phyloP scores from a whole-genome alignment of 805 yeast genomes.

The Dipodascus geniculatus region DNA sequence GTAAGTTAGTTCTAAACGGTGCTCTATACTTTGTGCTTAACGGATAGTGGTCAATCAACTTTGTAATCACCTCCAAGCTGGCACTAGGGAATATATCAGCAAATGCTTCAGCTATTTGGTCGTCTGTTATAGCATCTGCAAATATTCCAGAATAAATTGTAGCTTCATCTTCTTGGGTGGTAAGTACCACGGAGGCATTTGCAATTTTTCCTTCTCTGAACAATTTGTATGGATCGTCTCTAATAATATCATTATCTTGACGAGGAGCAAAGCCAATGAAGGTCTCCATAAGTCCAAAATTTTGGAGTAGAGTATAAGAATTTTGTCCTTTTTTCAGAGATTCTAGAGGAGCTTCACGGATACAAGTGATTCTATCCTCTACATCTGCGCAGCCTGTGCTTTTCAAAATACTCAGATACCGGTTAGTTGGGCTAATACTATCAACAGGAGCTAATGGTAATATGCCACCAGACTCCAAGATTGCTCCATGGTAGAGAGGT shows the following conservation, averaged over 20 bases:
- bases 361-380: background rate
- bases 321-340: background rate
- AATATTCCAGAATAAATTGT: background rate
- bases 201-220: background rate
- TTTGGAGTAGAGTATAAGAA: conserved; percentile 3
- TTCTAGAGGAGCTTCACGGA: background rate
- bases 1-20: background rate
- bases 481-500: conserved; percentile 3
- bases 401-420: background rate
- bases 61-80: background rate
- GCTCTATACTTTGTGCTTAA: background rate
- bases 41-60: background rate
- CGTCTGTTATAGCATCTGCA: background rate
- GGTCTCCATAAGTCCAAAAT: conserved; percentile 6
- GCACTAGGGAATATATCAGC: background rate
- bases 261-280: conserved; percentile 3
- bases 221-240: background rate
- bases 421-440: background rate
- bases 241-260: background rate
- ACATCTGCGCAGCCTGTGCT: background rate
- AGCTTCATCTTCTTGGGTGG: conserved; percentile 2
- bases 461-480: conserved; percentile 5
- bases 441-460: background rate
- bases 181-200: background rate
- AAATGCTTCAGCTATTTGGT: background rate